Base-by-base conservation (phyloP, 192 early-diverging fungal genomes). In the Backusella australiensis region DNA sequence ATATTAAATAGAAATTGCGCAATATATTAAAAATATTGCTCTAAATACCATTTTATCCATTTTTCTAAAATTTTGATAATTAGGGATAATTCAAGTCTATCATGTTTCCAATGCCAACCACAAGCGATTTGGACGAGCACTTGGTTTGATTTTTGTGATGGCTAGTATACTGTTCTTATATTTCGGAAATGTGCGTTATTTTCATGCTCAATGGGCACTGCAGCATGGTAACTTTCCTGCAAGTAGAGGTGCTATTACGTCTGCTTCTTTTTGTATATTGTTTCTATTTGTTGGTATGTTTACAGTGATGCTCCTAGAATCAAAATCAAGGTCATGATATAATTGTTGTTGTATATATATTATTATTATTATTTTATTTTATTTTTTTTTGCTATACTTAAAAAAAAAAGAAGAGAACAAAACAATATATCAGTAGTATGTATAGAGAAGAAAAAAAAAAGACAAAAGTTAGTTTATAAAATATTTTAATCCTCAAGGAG, bases 31-130 rank as follows among this genome's bases (percentile, higher is more conserved):
- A 59, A 34, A 32, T 56, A 73, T 73, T 63, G 56, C 56, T 26
- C 56, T 59, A 2, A 59, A 15, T 26, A 34, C 34, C 23, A 34
- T 26, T 34, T 36, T 36, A 69, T 41, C 38, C 35, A 36, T 69
- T 63, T 32, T 59, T 29, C 56, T 69, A 69, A 69, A 39, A 69
- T 69, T 12, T 8, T 41, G 35, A n/a, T 66, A 41, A 23, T 34
- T 70, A 81, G 91, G 90, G 26, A 84, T 92, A 26, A 89, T 89
- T 11, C 92, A 93, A 81, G 86, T 93, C n/a, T 92, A 91, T 75
- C 82, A 88, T 32, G 69, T 85, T 8, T 81, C 75, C n/a, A 74
- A n/a, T 36, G 69, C 1, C 12, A 41, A 11, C 0, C 42, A 46
- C 23, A n/a, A 19, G 1, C 29, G 41, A 7, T 38, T 29, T 79